Evolutionary conservation across 192 early-diverging fungal genomes (phyloP).

Genomic region (Rhizophagus prolifer): DNA sequence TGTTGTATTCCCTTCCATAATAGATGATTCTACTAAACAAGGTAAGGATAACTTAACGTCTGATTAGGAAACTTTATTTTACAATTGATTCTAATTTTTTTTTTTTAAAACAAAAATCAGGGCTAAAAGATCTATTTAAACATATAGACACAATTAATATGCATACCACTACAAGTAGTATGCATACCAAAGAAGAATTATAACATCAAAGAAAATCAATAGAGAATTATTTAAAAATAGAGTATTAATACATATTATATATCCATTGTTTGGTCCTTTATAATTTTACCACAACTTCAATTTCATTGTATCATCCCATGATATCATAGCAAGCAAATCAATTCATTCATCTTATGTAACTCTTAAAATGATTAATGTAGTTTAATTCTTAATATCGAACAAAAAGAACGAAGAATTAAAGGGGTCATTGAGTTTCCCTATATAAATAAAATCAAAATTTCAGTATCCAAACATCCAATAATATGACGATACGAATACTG

Average conservation of each 20-base stretch:
- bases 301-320: not conserved
- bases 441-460: too few species aligned
- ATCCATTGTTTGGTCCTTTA: not conserved
- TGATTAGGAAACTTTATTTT: not conserved
- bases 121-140: not conserved
- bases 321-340: not conserved
- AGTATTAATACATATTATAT: not conserved
- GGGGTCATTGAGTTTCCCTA: too few species aligned
- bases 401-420: too few species aligned
- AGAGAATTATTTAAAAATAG: not conserved
- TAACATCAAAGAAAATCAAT: not conserved
- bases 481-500: too few species aligned
- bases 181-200: not conserved
- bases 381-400: too few species aligned
- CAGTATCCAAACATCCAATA: too few species aligned
- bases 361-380: not conserved
- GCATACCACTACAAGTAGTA: not conserved
- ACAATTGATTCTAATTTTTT: not conserved
- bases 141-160: not conserved
- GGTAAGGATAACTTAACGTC: constrained; percentile 31
- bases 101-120: not conserved
- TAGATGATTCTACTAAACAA: constrained; percentile 42
- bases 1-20: constrained; percentile 71
- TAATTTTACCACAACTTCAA: not conserved
- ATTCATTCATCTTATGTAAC: not conserved